Percentiles rank a stretch among this genome's conserved stretches.
phyloP scores from a whole-genome alignment of 306 rosid genomes.

The Medicago lupulina region DNA sequence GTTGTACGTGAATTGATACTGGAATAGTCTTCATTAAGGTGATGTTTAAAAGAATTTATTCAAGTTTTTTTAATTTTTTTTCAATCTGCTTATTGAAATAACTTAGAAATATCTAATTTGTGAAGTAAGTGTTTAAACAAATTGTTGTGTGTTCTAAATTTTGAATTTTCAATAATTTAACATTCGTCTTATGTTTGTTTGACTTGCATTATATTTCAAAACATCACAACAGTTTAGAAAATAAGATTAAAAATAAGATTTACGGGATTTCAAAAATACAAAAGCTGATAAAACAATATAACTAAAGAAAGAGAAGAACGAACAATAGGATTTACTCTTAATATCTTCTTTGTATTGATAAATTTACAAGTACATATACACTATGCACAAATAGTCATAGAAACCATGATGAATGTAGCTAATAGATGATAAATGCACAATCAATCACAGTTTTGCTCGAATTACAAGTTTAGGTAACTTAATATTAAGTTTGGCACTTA shows the following conservation, averaged over 20 bases:
- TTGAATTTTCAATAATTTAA: background rate
- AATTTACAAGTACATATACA: background rate
- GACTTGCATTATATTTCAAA: background rate
- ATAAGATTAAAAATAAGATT: too few species aligned
- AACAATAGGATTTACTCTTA: background rate
- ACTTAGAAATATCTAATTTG: background rate
- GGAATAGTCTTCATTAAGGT: background rate
- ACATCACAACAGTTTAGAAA: too few species aligned
- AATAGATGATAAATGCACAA: background rate
- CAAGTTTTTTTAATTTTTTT: background rate
- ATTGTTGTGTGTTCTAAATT: background rate
- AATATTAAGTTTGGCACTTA: conserved; percentile 10
- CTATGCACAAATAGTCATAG: background rate
- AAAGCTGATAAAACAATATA: background rate
- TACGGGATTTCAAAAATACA: background rate
- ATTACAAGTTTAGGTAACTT: background rate
- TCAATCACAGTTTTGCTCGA: background rate
- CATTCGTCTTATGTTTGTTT: background rate
- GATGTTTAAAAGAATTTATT: background rate
- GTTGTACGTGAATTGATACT: too few species aligned
- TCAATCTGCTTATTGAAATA: too few species aligned
- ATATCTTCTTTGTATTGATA: conserved; percentile 3
- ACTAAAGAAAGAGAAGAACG: background rate
- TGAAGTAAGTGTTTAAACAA: too few species aligned
- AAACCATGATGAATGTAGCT: background rate